Evolutionary conservation across 108 stramenopile genomes (phyloP).

Genomic region (Fragilariopsis cylindrus): DNA sequence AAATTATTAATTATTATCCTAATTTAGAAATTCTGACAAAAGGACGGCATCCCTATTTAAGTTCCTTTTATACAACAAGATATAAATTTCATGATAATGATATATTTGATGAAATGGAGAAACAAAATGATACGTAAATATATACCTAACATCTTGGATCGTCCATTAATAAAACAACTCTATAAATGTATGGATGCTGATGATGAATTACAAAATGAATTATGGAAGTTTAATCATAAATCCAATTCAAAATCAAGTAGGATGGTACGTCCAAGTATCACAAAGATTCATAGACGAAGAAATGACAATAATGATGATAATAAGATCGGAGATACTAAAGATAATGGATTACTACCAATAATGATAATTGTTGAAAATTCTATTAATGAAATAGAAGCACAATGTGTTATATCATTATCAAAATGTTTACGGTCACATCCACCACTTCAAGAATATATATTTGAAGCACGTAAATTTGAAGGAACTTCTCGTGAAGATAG

Average conservation of each 20-base stretch:
- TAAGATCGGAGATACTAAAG: too few species aligned
- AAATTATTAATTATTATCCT: not conserved
- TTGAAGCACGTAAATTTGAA: not conserved
- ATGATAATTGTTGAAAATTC: constrained; percentile 3
- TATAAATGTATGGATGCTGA: not conserved
- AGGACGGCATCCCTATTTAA: not conserved
- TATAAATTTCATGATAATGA: too few species aligned
- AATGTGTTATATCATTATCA: not conserved
- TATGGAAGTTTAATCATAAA: not conserved
- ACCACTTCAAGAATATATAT: not conserved
- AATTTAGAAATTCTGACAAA: not conserved
- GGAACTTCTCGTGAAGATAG: not conserved
- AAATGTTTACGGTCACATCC: not conserved
- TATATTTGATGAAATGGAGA: not conserved
- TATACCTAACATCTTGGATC: not conserved
- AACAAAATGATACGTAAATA: not conserved
- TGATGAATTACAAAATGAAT: not conserved
- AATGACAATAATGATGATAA: not conserved
- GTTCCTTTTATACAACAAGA: not conserved
- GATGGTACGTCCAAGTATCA: not conserved
- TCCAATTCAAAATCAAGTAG: not conserved
- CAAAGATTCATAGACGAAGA: not conserved
- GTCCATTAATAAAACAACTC: not conserved
- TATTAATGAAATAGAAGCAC: constrained; percentile 8
- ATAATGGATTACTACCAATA: not conserved